These are phyloP conservation scores for Meyerozyma elateridarum DNA, from an alignment of 1,139 yeast genomes.

Conservation along the genomic window DNA sequence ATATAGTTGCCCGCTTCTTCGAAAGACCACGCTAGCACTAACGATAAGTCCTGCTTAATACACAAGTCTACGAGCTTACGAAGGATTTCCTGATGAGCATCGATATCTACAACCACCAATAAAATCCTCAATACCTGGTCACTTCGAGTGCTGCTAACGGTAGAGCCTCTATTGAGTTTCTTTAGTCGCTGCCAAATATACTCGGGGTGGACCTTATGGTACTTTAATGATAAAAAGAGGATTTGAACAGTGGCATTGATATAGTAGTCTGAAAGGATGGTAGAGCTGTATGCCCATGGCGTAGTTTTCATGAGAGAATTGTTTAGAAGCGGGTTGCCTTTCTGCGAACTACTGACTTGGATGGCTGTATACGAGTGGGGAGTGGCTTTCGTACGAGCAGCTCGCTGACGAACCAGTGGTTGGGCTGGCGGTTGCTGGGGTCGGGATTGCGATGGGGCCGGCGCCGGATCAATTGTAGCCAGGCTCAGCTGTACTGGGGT, in stretches of 20 bases:
- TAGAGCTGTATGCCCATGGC: conserved; percentile 33
- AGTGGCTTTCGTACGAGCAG: neutral
- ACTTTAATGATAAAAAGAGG: conserved; percentile 69
- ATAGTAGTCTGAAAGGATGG: conserved; percentile 55
- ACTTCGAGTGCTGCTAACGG: conserved; percentile 19
- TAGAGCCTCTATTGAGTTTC: conserved; percentile 36
- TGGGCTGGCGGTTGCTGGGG: neutral
- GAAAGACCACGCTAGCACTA: conserved; percentile 75
- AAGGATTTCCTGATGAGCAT: conserved; percentile 63
- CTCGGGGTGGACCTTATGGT: conserved; percentile 85
- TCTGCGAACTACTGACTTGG: conserved; percentile 34
- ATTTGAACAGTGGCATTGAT: conserved; percentile 64
- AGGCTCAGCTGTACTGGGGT: neutral
- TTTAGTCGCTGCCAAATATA: conserved; percentile 70
- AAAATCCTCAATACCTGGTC: conserved; percentile 55
- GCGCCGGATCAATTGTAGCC: neutral
- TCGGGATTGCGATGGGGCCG: neutral
- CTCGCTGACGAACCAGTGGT: neutral
- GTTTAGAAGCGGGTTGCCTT: conserved; percentile 39
- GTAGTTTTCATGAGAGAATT: conserved; percentile 35
- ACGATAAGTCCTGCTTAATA: conserved; percentile 62
- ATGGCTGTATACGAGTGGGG: conserved; percentile 9
- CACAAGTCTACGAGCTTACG: conserved; percentile 69
- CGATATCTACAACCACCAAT: conserved; percentile 74
- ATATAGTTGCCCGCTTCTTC: conserved; percentile 86